Evolutionary conservation across 495 filamentous ascomycete genomes (phyloP).

Genomic region (Bacidia rubella): DNA sequence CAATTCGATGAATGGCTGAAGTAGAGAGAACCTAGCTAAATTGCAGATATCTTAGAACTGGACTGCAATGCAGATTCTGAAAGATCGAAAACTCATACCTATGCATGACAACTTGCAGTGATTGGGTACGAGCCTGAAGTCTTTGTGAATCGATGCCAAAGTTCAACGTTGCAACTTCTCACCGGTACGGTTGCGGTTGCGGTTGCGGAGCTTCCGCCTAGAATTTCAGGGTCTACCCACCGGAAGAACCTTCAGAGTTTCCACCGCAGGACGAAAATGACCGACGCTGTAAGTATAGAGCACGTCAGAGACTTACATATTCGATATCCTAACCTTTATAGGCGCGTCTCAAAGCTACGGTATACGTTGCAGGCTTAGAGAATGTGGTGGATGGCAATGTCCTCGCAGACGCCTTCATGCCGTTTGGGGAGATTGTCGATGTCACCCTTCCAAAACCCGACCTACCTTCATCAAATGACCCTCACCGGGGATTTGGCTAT

Average conservation of each 20-base stretch:
- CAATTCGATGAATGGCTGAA: not conserved
- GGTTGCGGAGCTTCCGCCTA: not conserved
- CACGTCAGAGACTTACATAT: not conserved
- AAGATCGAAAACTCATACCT: no score
- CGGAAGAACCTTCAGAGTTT: not conserved
- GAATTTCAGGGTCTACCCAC: not conserved
- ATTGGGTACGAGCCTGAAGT: no score
- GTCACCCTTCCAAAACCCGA: constrained; percentile 82
- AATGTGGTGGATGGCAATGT: constrained; percentile 57
- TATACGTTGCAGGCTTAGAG: constrained; percentile 85
- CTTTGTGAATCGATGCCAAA: no score
- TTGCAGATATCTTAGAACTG: no score
- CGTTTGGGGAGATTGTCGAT: constrained; percentile 88
- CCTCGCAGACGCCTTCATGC: constrained; percentile 83
- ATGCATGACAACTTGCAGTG: no score
- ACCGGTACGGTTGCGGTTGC: not conserved
- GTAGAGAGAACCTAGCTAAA: no score
- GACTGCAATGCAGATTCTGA: no score
- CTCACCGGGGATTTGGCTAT: constrained; percentile 89
- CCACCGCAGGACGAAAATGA: no score
- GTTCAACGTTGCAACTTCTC: not conserved
- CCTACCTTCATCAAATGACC: constrained; percentile 50
- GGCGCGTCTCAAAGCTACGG: constrained; percentile 72
- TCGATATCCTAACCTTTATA: not conserved
- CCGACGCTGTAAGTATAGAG: constrained; percentile 9